Evolutionary conservation across 441 rosid genomes (phyloP).

Genomic region (Geranium incanum): DNA sequence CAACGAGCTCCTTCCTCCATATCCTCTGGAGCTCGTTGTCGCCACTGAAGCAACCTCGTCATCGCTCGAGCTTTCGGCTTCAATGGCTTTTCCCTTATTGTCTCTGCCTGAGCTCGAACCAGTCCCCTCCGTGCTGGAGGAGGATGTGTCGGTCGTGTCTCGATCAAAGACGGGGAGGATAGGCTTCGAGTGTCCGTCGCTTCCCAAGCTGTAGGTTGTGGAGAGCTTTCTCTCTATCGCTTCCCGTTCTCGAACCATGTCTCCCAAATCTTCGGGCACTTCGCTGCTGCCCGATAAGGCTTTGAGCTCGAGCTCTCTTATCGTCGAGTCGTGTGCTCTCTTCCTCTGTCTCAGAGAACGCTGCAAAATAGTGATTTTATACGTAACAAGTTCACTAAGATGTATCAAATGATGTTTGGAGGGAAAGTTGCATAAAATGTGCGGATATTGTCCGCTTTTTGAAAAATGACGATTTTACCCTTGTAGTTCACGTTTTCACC

Average conservation of each 20-base stretch:
- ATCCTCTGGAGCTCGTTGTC: too few species aligned
- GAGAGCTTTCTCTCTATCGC: conserved; percentile 61
- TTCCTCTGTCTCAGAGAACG: conserved; percentile 56
- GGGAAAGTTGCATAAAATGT: not conserved
- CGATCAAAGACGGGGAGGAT: conserved; percentile 45
- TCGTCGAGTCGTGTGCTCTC: conserved; percentile 48
- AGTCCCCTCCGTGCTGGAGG: too few species aligned
- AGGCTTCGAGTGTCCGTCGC: conserved; percentile 36
- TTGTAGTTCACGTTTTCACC: too few species aligned
- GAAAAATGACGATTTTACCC: too few species aligned
- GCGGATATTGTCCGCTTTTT: not conserved
- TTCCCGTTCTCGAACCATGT: conserved; percentile 48
- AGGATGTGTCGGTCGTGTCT: too few species aligned
- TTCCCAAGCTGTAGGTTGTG: conserved; percentile 72
- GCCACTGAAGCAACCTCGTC: too few species aligned
- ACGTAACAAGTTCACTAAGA: not conserved
- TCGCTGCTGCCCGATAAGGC: conserved; percentile 37
- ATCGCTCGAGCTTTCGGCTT: too few species aligned
- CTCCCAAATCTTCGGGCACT: conserved; percentile 33
- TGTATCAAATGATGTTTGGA: not conserved
- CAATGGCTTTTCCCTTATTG: too few species aligned
- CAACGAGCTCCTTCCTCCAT: too few species aligned
- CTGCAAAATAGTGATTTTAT: conserved; percentile 26
- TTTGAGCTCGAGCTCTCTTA: conserved; percentile 47
- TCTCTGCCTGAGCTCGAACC: too few species aligned